Conservation (phyloP, 768 basidiomycete species). For the Panaeolus cyanescens region DNA sequence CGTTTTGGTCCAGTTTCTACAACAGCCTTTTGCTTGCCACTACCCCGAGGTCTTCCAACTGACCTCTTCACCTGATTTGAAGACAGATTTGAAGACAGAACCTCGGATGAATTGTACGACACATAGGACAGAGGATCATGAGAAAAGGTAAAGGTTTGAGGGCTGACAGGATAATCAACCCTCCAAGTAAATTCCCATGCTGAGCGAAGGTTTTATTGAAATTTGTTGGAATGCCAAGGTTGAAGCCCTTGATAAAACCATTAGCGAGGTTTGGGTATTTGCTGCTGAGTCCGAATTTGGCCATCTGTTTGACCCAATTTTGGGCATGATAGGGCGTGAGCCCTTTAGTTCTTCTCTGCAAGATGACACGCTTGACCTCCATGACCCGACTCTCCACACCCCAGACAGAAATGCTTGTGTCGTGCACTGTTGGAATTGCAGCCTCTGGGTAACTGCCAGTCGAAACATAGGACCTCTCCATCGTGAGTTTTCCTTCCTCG, state of each 20-base stretch:
- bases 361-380: constrained; percentile 39
- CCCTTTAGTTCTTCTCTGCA: constrained; percentile 24
- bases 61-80: no score
- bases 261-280: constrained; percentile 24
- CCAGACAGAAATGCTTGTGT: constrained; percentile 37
- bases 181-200: no score
- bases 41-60: no score
- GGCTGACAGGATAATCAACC: no score
- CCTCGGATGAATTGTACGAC: no score
- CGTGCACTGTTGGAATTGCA: constrained; percentile 25
- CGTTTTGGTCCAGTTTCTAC: no score
- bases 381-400: constrained; percentile 34
- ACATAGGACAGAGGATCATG: no score
- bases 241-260: constrained; percentile 28
- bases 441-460: constrained; percentile 26
- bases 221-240: constrained; percentile 27
- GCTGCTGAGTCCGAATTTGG: constrained; percentile 8
- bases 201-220: not conserved
- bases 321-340: constrained; percentile 27
- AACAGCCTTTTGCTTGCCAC: no score
- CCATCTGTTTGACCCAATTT: constrained; percentile 27
- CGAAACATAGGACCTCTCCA: constrained; percentile 25
- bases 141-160: no score
- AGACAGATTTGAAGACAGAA: no score
- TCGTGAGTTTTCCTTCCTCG: constrained; percentile 8